Evolutionary conservation across 148 eudicot genomes (phyloP), one percentile per base, ranked within the genome.

Genomic region (Salicornia ramosissima): DNA sequence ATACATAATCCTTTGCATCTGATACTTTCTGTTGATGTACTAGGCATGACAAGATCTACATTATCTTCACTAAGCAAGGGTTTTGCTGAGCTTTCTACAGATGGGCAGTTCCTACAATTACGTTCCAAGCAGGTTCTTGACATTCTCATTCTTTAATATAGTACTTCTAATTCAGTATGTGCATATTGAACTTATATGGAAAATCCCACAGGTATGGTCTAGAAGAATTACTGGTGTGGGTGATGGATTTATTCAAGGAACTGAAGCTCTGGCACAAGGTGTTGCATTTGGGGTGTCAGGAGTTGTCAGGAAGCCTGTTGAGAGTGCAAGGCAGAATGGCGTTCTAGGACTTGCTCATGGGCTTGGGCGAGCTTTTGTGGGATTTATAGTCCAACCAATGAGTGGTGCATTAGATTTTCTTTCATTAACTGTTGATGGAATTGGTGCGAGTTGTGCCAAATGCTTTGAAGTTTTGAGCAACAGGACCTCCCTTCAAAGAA

Each of bases 181-280:
- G 21, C 18, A 56, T 29, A 10, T 19, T 39, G 42, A 70, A 30
- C 54, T 42, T 54, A 51, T 46, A 61, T 73, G 77, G 63, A 46
- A 30, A 6, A 56, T 57, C 5, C 12, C 29, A 75, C 82, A 94
- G 99, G 96, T 88, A 47, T 86, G 90, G 90, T 95, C 99, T 40
- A 86, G 99, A 79, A 89, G 84, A 79, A 84, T 95, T 49, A 91
- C 97, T 15, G 88, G 97, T 75, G 96, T 95, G 67, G 97, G 99
- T 54, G 99, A 95, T 82, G 99, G 99, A 74, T 42, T 95, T 70
- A 83, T 75, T 24, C 97, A 95, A 84, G 99, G 99, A 83, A 95
- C 99, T 42, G 99, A 95, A 83, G 99, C 99, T 77, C 87, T 95
- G 70, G 99, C 99, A 40, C 99, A 95, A 83, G 99, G 99, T 74